Percentiles rank a stretch among this genome's conserved stretches.
Conservation (phyloP, 768 basidiomycete genomes). For the Lentinula detonsa region DNA sequence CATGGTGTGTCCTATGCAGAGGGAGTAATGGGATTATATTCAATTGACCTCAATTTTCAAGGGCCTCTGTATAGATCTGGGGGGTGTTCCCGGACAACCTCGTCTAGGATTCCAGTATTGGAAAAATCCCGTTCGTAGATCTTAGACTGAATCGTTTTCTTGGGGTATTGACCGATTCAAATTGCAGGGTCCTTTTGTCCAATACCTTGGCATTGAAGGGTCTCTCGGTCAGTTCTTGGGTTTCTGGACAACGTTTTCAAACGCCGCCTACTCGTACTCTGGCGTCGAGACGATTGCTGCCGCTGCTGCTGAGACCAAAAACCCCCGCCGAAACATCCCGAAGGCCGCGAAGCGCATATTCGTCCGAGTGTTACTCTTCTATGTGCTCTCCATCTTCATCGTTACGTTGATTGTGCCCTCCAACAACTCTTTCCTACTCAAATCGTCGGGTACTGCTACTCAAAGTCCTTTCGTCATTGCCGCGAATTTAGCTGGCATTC, state of each 20-base stretch:
- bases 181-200: constrained; percentile 4
- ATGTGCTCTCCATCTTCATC: constrained; percentile 52
- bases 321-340: constrained; percentile 62
- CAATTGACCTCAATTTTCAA: neutral
- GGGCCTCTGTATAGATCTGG: constrained; percentile 45
- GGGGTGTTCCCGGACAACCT: constrained; percentile 39
- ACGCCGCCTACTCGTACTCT: constrained; percentile 58
- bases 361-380: constrained; percentile 29
- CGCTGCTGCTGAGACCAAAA: constrained; percentile 50
- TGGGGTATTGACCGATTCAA: neutral
- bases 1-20: constrained; percentile 16
- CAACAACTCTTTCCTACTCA: constrained; percentile 33
- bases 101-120: constrained; percentile 44
- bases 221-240: constrained; percentile 43
- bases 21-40: neutral
- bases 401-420: constrained; percentile 66
- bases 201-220: constrained; percentile 5
- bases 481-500: constrained; percentile 53
- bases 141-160: neutral
- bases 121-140: constrained; percentile 13
- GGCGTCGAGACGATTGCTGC: constrained; percentile 46
- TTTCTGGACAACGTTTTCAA: constrained; percentile 25
- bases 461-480: constrained; percentile 74
- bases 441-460: constrained; percentile 30
- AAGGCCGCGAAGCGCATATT: constrained; percentile 57